These are phyloP conservation scores for Backusella macrospora DNA, from an alignment of 192 early-diverging fungal species.

Conservation along the genomic window DNA sequence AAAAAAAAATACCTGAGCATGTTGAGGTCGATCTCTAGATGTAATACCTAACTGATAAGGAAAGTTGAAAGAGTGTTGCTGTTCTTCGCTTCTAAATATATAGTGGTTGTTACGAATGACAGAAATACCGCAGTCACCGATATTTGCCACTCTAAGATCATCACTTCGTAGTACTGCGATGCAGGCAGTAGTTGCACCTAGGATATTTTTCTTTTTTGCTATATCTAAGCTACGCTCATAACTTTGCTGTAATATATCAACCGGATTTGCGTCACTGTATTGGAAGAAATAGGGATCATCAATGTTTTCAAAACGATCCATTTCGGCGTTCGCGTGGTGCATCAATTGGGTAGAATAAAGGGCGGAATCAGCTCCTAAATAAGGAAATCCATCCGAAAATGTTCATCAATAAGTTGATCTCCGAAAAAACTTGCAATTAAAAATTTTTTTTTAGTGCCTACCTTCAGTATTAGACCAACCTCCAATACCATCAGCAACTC, in stretches of 20 bases:
- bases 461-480: conserved; percentile 65
- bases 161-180: conserved; percentile 88
- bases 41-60: conserved; percentile 93
- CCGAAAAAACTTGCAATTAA: background rate
- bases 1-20: conserved; percentile 62
- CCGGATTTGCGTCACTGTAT: conserved; percentile 79
- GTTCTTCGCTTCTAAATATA: conserved; percentile 93
- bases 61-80: conserved; percentile 98
- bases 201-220: conserved; percentile 66
- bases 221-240: conserved; percentile 78
- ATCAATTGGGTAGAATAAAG: conserved; percentile 91
- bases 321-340: conserved; percentile 83
- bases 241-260: conserved; percentile 74
- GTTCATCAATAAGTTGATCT: background rate
- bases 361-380: conserved; percentile 80
- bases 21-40: conserved; percentile 72
- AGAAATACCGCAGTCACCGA: conserved; percentile 91
- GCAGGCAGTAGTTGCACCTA: conserved; percentile 92
- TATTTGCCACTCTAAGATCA: conserved; percentile 89
- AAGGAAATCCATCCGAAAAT: background rate
- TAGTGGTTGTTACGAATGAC: conserved; percentile 85
- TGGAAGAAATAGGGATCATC: conserved; percentile 77
- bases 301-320: conserved; percentile 88
- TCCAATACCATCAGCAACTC: conserved; percentile 94
- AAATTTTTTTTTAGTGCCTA: conserved; percentile 14